Base-by-base conservation (phyloP, 805 yeast species). In the Clavispora asparagi region DNA sequence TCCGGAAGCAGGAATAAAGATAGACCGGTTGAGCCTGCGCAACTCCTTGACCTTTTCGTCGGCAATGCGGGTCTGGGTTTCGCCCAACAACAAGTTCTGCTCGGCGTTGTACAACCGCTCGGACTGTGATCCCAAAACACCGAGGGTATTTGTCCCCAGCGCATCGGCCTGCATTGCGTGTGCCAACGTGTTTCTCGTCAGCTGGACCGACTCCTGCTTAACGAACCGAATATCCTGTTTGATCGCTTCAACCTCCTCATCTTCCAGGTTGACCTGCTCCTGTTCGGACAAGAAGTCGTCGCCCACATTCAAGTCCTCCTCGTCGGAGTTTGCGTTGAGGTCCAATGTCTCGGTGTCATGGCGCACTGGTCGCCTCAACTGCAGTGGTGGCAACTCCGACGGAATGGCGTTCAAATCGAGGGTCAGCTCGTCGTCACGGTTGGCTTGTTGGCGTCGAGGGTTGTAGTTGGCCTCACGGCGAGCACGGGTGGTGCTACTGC, bases 101-200 rank as follows among this genome's bases (percentile, higher is more conserved):
- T 94, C 97, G 17, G 91, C 82, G 58, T 80, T 81, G 63, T 85
- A 87, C 52, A 94, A 71, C 41, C 88, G 75, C 61, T 90, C 97
- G 47, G 94, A 82, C 65, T 94, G 98, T n/a, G 91, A 79, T 25
- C 99, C 99, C 41, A 94, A 75, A 81, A 88, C 81, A 27, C 97
- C 97, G 51, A 92, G 67, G 0, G 97, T 85, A 61, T 92, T 91
- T 16, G 71, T 64, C 13, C 69, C 76, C 12, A 70, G 63, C 5
- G 74, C 74, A 46, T 71, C 76, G 10, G 77, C 76, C 53, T 71
- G 75, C 50, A 71, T 73, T 3, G 76, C 77, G 76, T 71, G 71
- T 48, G 71, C 57, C 49, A 94, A 67, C 1, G 95, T 90, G 57
- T 89, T 89, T 59, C 95, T 78, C 0, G 97, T 86, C 35, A 91